Conservation (phyloP, 169 alveolate species). For the Neospora caninum region DNA sequence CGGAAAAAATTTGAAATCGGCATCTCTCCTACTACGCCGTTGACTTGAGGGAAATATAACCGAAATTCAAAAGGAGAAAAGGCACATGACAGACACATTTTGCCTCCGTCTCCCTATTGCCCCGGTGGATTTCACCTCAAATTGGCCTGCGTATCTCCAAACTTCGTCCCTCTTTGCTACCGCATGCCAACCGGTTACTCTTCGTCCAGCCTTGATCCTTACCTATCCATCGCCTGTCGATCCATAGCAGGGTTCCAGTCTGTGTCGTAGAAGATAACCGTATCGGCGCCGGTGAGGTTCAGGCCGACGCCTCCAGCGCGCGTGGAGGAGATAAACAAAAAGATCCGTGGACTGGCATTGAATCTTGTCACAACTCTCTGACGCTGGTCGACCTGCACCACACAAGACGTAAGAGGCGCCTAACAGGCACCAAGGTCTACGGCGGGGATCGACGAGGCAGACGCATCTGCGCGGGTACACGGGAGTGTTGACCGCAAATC, state of each 20-base stretch:
- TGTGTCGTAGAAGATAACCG: constrained; percentile 98
- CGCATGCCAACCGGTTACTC: no score
- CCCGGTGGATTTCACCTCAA: no score
- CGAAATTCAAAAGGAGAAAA: no score
- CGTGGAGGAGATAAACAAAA: constrained; percentile 97
- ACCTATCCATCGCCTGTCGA: constrained; percentile 98
- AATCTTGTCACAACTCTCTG: constrained; percentile 95
- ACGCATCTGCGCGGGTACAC: background rate
- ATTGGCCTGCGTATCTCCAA: no score
- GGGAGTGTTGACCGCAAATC: no score
- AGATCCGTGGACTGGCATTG: constrained; percentile 93
- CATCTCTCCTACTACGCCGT: no score
- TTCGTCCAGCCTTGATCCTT: background rate
- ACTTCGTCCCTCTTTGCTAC: no score
- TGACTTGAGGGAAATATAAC: no score
- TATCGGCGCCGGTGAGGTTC: constrained; percentile 96
- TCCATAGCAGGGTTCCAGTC: constrained; percentile 99
- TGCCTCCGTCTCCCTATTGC: no score
- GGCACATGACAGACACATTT: no score
- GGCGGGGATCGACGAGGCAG: background rate
- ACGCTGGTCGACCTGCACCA: constrained; percentile 89
- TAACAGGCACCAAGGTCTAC: background rate
- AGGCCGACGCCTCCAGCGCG: constrained; percentile 99
- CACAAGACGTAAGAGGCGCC: background rate
- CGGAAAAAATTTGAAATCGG: no score